Conservation (phyloP, 139 green algal species). For the Diplosphaera chodatii region DNA sequence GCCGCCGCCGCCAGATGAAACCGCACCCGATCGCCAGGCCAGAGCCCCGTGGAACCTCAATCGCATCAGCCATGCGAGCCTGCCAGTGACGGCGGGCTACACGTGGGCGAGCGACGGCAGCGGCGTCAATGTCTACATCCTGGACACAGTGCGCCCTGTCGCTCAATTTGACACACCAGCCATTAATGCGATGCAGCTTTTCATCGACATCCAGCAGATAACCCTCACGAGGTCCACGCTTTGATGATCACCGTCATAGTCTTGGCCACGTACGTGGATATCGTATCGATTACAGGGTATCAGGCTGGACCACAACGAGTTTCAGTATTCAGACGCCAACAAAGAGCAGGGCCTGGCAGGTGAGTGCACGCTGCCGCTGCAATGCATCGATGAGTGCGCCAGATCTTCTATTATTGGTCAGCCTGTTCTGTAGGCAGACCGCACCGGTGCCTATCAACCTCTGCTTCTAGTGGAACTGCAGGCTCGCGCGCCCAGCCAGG, state of each 20-base stretch:
- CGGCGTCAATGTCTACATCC: conserved; percentile 62
- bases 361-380: too few species aligned
- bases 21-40: not conserved
- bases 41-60: conserved; percentile 53
- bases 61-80: conserved; percentile 46
- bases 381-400: too few species aligned
- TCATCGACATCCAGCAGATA: too few species aligned
- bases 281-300: too few species aligned
- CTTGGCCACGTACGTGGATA: too few species aligned
- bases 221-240: too few species aligned
- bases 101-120: conserved; percentile 33
- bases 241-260: too few species aligned
- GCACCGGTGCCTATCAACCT: too few species aligned
- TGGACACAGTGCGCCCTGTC: conserved; percentile 47
- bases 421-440: too few species aligned
- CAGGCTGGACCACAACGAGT: conserved; percentile 16
- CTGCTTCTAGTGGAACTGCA: not conserved
- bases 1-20: not conserved
- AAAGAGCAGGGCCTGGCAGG: not conserved
- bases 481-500: conserved; percentile 9
- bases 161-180: too few species aligned
- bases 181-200: too few species aligned
- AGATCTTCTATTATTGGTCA: too few species aligned
- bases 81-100: conserved; percentile 58
- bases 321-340: conserved; percentile 14